Conservation (phyloP, 169 alveolate genomes). For the Plasmodium coatneyi region DNA sequence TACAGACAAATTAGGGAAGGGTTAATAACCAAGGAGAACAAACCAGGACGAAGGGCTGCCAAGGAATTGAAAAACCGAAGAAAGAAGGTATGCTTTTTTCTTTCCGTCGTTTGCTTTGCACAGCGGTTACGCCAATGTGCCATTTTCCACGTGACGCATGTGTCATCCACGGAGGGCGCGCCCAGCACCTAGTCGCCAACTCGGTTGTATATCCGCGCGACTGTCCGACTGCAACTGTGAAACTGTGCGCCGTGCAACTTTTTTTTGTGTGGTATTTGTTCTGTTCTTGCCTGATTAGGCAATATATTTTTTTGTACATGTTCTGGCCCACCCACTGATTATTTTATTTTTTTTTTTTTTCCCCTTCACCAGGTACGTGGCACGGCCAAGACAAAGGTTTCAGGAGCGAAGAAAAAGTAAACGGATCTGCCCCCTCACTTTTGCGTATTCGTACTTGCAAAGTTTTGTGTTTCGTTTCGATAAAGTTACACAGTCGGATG, state of each 20-base stretch:
- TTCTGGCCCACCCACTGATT: not conserved
- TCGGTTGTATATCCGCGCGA: not conserved
- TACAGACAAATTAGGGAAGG: conserved; percentile 91
- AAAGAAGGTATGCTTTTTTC: conserved; percentile 83
- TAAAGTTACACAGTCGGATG: not conserved
- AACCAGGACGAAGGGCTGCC: conserved; percentile 90
- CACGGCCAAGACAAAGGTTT: conserved; percentile 81
- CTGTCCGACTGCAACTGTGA: not conserved
- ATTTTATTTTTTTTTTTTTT: not conserved
- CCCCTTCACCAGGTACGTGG: conserved; percentile 76
- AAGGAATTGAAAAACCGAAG: conserved; percentile 91
- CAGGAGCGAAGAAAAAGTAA: conserved; percentile 80
- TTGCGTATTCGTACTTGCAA: conserved; percentile 7
- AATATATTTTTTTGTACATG: not conserved
- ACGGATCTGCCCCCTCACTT: not conserved
- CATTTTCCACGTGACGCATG: not conserved
- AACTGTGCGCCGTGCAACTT: not conserved
- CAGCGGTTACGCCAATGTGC: not conserved
- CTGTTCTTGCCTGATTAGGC: not conserved
- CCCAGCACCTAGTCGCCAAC: not conserved
- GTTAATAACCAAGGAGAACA: conserved; percentile 84
- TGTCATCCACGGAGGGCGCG: not conserved
- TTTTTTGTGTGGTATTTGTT: conserved; percentile 6
- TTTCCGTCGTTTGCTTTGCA: not conserved
- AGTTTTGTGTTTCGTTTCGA: not conserved